Evolutionary conservation across 2,329 filamentous ascomycete genomes (phyloP), one percentile per base, ranked within the genome.

Genomic region (Microcera coccophila): DNA sequence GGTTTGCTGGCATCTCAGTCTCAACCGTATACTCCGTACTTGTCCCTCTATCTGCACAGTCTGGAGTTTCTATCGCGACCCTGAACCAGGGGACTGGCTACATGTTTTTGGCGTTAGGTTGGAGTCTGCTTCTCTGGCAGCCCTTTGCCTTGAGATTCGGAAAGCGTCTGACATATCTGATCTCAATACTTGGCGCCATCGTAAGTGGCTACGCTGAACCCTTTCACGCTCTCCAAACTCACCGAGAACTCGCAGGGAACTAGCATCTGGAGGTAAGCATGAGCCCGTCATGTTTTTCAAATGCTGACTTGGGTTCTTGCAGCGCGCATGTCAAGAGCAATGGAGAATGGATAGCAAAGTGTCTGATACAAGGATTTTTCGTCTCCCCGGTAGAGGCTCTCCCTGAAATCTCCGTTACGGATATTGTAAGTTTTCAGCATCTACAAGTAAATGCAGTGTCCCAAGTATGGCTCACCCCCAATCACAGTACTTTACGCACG

Each of bases 91-190:
- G 67, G 2, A 68, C 67, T 0, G 67, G 67, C 0, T 66, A 63
- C 43, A 68, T 68, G 62, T 68, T 68, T 22, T 58, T 73, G 5
- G 56, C 71, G 15, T 58, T 68, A 3, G 70, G 70, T n/a, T 72
- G 65, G 66, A 62, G 65, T 2, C 62, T 66, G 12, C 54, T 73
- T 4, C 64, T 72, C 46, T 72, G 69, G 69, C 69, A 72, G 51
- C 69, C 70, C 3, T 59, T 71, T 15, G 67, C 69, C 0, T 57
- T 70, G 11, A 64, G 66, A 35, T 72, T 68, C 45, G 70, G 69
- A 38, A 69, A 68, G 48, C 55, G 67, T 16, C 49, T 59, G 4
- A 60, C 61, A 0, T 69, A 69, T 41, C 43, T 69, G 14, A 21
- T 62, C n/a, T 66, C 65, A 2, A 54, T 66, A 10, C 19, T 55